Evolutionary conservation across 1,139 yeast species (phyloP).

Genomic region (Candida freyschussii): DNA sequence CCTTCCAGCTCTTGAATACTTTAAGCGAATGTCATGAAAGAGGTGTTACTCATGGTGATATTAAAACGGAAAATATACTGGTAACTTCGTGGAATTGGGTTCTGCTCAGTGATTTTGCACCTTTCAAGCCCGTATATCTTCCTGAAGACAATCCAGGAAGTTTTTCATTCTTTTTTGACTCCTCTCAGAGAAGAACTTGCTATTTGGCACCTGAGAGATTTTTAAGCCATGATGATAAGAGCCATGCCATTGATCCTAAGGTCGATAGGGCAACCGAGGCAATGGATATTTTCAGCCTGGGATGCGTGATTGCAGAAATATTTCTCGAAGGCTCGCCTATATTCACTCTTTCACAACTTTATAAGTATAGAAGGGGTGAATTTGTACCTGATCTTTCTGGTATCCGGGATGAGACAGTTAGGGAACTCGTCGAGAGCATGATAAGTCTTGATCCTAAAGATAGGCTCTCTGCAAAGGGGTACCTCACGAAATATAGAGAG

Average conservation of each 20-base stretch:
- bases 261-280: slow-evolving; percentile 40
- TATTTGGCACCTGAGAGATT: slow-evolving; percentile 95
- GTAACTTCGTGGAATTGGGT: slow-evolving; percentile 91
- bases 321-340: slow-evolving; percentile 83
- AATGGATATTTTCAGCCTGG: slow-evolving; percentile 88
- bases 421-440: slow-evolving; percentile 56
- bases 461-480: slow-evolving; percentile 51
- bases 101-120: slow-evolving; percentile 75
- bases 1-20: slow-evolving; percentile 68
- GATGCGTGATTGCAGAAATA: slow-evolving; percentile 90
- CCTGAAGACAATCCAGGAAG: slow-evolving; percentile 97
- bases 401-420: slow-evolving; percentile 47
- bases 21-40: slow-evolving; percentile 59
- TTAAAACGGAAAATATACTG: slow-evolving; percentile 82
- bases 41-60: slow-evolving; percentile 78
- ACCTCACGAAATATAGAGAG: slow-evolving; percentile 47
- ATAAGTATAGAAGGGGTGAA: slow-evolving; percentile 71
- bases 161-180: slow-evolving; percentile 87
- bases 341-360: slow-evolving; percentile 80
- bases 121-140: slow-evolving; percentile 74
- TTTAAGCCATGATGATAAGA: slow-evolving; percentile 31
- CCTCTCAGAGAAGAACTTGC: slow-evolving; percentile 80
- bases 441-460: slow-evolving; percentile 55
- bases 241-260: slow-evolving; percentile 29
- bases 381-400: slow-evolving; percentile 56